Evolutionary conservation across 129 eudicot species (phyloP).

Genomic region (Pittosporum tobira): DNA sequence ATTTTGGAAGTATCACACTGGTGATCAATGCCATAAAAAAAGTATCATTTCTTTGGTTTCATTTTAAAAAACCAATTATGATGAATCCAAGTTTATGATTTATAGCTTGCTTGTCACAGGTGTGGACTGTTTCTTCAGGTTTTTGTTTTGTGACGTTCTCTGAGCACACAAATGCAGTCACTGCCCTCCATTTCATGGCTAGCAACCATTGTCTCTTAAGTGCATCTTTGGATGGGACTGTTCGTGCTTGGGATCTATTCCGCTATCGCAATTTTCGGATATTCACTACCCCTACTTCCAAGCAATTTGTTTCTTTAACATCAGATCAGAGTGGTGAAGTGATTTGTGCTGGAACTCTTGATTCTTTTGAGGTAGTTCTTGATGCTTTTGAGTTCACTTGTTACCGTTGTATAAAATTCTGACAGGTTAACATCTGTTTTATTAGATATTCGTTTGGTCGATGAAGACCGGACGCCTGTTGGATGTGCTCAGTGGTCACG

Average conservation of each 20-base stretch:
- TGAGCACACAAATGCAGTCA: conserved; percentile 96
- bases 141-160: conserved; percentile 88
- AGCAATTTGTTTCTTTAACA: conserved; percentile 92
- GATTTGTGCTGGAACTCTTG: conserved; percentile 98
- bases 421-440: neutral
- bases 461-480: conserved; percentile 90
- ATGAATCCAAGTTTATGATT: neutral
- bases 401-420: conserved; percentile 2
- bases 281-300: conserved; percentile 81
- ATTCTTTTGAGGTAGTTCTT: conserved; percentile 79
- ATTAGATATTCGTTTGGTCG: conserved; percentile 96
- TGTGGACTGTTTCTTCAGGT: conserved; percentile 94
- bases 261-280: conserved; percentile 91
- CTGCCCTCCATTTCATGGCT: conserved; percentile 90
- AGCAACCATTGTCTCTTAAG: conserved; percentile 77
- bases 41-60: too few species aligned
- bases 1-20: too few species aligned
- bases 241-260: conserved; percentile 93
- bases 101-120: conserved; percentile 37
- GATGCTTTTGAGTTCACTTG: conserved; percentile 2
- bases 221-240: conserved; percentile 97
- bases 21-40: too few species aligned
- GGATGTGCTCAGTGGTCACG: conserved; percentile 95
- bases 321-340: conserved; percentile 99
- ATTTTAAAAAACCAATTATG: too few species aligned